phyloP scores from a whole-genome alignment of 1,284 basidiomycete species.

The Apiotrichum siamense region DNA sequence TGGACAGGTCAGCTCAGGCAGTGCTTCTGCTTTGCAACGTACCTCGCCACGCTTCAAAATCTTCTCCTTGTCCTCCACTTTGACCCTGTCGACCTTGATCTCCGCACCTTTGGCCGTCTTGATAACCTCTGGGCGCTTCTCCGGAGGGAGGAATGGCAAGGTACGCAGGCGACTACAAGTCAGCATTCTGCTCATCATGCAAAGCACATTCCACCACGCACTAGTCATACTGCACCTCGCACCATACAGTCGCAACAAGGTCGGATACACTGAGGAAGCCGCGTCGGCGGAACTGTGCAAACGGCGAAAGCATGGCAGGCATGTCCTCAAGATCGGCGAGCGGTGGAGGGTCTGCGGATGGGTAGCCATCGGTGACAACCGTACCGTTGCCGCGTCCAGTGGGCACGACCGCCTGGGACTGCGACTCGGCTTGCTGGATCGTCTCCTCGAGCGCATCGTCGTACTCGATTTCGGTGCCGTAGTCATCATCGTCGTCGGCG shows the following conservation, averaged over 20 bases:
- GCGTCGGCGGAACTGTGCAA: conserved; percentile 33
- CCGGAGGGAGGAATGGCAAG: conserved; percentile 54
- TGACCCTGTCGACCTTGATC: conserved; percentile 57
- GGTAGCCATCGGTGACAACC: not conserved
- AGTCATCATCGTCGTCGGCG: conserved; percentile 20
- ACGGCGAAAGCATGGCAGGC: conserved; percentile 19
- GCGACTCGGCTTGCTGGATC: conserved; percentile 20
- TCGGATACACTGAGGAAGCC: conserved; percentile 50
- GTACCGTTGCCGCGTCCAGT: not conserved
- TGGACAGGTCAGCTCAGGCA: not conserved
- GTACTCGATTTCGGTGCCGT: conserved; percentile 25
- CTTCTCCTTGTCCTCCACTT: conserved; percentile 59
- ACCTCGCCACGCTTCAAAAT: conserved; percentile 60
- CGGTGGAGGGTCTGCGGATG: not conserved
- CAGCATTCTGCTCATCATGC: not conserved
- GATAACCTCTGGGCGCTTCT: conserved; percentile 58
- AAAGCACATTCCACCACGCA: conserved; percentile 19
- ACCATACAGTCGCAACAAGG: conserved; percentile 53
- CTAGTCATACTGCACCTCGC: conserved; percentile 48
- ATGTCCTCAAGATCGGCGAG: conserved; percentile 24
- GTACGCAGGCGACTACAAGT: conserved; percentile 39
- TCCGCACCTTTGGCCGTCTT: conserved; percentile 59
- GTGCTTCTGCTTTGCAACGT: conserved; percentile 16
- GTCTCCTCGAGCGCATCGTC: conserved; percentile 27
- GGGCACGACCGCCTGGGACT: not conserved